Base-by-base conservation (phyloP, 2,329 filamentous ascomycete genomes). In the Hortaea sp. region DNA sequence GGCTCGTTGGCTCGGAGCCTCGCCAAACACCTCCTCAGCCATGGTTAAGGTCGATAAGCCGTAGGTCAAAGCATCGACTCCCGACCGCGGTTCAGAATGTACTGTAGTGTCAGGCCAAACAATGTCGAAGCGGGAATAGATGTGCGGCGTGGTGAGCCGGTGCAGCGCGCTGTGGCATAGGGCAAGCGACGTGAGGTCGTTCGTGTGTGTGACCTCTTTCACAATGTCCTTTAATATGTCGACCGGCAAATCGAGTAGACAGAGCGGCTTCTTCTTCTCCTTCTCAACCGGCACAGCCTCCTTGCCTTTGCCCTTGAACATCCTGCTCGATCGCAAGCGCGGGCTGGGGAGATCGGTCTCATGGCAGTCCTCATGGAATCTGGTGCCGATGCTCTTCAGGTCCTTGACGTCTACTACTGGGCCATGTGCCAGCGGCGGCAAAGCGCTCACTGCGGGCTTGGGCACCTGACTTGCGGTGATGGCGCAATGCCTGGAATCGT, bases 91-190 rank as follows among this genome's bases (percentile, higher is more conserved):
- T 55, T 84, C 79, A 1, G 76, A 71, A 6, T 79, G 73, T 6
- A 76, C 71, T 52, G 77, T 75, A 30, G 78, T 78, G 58, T 90
- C 85, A 0, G 86, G 86, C 87, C 87, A 92, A 38, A 90, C 84
- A 53, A 92, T 92, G 60, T 92, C 86, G 65, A 92, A 92, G 49
- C 84, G 79, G 12, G 84, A 84, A 68, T 92, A 92, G 53, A 92
- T 88, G 57, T 82, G 79, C 12, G 86, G 85, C 27, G 87, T 81
- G 0, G 84, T 79, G 45, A 92, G 75, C 39, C 75, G 73, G 66
- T 92, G 84, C 9, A 94, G 75, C 29, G 82, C 81, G 10, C 85
- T 88, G 66, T 88, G 85, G 39, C 85, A 84, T 49, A 88, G 72
- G 10, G 85, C 85, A 37, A 92, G 74, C 10, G 85, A 81, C 0